These are phyloP conservation scores for Cryptosporidium canis DNA, from an alignment of 169 alveolate genomes.

Conservation along the genomic window DNA sequence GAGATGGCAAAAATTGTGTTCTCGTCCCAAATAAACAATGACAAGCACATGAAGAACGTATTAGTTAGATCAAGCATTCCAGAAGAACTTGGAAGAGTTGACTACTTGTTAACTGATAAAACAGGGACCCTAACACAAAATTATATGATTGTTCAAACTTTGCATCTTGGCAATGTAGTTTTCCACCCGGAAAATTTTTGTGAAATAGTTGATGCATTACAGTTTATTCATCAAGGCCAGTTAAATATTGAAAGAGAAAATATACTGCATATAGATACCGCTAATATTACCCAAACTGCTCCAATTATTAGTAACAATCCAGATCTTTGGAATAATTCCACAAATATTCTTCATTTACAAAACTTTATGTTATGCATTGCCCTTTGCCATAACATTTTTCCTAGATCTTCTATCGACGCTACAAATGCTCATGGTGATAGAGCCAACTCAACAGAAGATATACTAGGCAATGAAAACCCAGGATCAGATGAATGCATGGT, in stretches of 20 bases:
- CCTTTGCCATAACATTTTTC: slow-evolving; percentile 93
- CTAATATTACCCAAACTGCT: background rate
- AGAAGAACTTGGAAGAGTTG: slow-evolving; percentile 98
- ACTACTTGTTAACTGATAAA: slow-evolving; percentile 94
- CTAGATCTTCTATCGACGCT: slow-evolving; percentile 76
- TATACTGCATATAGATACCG: slow-evolving; percentile 12
- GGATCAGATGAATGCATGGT: slow-evolving; percentile 74
- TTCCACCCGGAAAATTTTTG: slow-evolving; percentile 61
- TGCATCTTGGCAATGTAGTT: slow-evolving; percentile 75
- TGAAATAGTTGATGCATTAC: slow-evolving; percentile 73
- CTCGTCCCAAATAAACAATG: slow-evolving; percentile 87
- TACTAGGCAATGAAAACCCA: background rate
- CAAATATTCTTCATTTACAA: slow-evolving; percentile 74
- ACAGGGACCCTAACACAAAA: slow-evolving; percentile 99
- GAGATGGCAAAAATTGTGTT: slow-evolving; percentile 94
- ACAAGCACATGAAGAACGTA: slow-evolving; percentile 91
- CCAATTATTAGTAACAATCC: slow-evolving; percentile 23
- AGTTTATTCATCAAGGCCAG: background rate
- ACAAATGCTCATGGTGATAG: background rate
- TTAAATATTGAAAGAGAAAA: slow-evolving; percentile 9
- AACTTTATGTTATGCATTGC: slow-evolving; percentile 87
- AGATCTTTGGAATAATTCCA: slow-evolving; percentile 36
- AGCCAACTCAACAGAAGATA: background rate
- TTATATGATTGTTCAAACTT: slow-evolving; percentile 91
- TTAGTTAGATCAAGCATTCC: slow-evolving; percentile 92